Evolutionary conservation across 306 rosid species (phyloP), one percentile per base, ranked within the genome.

Genomic region (Glycine latifolia): DNA sequence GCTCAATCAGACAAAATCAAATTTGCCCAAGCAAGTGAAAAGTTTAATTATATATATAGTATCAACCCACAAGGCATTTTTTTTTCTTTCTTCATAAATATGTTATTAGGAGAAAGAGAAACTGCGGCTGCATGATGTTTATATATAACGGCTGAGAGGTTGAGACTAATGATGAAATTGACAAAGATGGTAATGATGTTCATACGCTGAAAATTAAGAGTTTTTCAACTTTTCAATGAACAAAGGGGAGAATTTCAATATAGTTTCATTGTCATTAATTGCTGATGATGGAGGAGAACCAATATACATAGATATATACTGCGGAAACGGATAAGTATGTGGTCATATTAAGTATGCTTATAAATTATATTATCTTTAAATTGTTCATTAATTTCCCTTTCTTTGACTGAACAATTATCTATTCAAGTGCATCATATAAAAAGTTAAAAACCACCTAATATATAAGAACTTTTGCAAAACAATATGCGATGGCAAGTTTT

Each of bases 1-100:
- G 80, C 74, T 54, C 71, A 41, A 3, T 56, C 2, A 60, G 82
- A 79, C 79, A 44, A 56, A 83, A 83, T 86, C 89, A 80, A 83
- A 6, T 71, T 82, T 46, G 60, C 14, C 48, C 39, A 0, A 63
- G 49, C 61, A 63, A 79, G 5, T 54, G 0, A 75, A 59, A 61
- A 53, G 44, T 39, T 71, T 4, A 35, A 13, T 26, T 17, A 53
- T 43, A 55, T 43, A 55, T 76, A 37, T 37, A 37, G 41, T 37
- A 37, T 71, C 67, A 48, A 65, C 39, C 63, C 46, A 71, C 47
- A 68, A 71, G 71, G 13, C 60, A 7, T n/a, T 74, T 66, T 52
- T 78, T 1, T 26, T 26, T 26, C 31, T 37, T 61, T 16, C 14
- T 3, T 49, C 13, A 10, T 17, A 46, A 62, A 63, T 20, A 58